Evolutionary conservation across 257 asterid species (phyloP).

Genomic region (Schizonepeta tenuifolia): DNA sequence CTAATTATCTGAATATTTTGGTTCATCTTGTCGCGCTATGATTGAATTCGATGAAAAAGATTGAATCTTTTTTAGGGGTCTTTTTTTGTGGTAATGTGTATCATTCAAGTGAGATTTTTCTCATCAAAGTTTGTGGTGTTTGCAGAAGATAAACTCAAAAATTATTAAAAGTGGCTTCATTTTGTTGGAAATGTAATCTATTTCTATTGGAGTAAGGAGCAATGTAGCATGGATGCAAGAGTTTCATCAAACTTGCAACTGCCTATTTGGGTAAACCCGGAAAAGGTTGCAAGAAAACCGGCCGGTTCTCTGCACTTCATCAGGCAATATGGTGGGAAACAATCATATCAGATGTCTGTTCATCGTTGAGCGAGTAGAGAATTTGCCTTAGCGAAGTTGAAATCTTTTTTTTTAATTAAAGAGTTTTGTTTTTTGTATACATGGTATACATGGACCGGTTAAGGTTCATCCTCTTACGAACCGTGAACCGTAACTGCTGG

Average conservation of each 20-base stretch:
- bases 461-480: too few relatives aligned
- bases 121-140: not conserved
- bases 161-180: not conserved
- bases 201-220: conserved; percentile 21
- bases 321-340: conserved; percentile 36
- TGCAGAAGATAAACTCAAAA: conserved; percentile 21
- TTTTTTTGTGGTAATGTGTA: not conserved
- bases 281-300: conserved; percentile 41
- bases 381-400: too few relatives aligned
- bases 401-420: too few relatives aligned
- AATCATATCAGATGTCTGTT: conserved; percentile 31
- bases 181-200: conserved; percentile 20
- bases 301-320: conserved; percentile 46
- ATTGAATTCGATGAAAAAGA: conserved; percentile 16
- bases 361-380: too few relatives aligned
- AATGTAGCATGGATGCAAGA: conserved; percentile 59
- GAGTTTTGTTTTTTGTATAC: too few relatives aligned
- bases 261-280: conserved; percentile 44
- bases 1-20: not conserved
- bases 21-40: not conserved
- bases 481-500: too few relatives aligned
- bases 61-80: conserved; percentile 10
- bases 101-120: not conserved
- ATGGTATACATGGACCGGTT: too few relatives aligned
- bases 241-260: conserved; percentile 51